Conservation (phyloP, 345 rosid genomes). For the Physaria fendleri region DNA sequence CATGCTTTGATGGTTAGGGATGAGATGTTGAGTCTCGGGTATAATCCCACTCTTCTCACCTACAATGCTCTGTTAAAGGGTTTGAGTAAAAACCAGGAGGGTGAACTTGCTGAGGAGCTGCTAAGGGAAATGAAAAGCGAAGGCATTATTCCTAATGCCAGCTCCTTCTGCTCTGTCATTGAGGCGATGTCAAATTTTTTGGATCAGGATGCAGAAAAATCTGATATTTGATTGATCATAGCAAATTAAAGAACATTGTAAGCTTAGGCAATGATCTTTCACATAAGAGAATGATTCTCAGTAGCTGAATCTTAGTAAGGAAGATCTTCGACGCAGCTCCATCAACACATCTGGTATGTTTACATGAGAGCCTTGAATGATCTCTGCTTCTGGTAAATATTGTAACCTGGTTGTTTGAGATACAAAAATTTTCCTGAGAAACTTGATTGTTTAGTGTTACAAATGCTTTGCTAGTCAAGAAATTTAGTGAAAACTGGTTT, state of each 20-base stretch:
- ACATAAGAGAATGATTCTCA: background rate
- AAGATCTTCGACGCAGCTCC: background rate
- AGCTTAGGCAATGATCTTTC: background rate
- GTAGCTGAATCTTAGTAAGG: background rate
- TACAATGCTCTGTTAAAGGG: conserved; percentile 84
- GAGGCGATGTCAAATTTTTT: conserved; percentile 47
- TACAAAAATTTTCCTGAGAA: background rate
- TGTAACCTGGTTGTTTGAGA: background rate
- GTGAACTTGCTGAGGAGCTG: conserved; percentile 61
- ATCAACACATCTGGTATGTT: background rate
- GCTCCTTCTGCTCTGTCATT: conserved; percentile 59
- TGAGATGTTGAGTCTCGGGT: conserved; percentile 84
- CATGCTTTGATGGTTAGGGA: conserved; percentile 71
- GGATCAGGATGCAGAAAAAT: background rate
- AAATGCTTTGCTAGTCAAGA: too few relatives aligned
- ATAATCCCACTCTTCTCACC: conserved; percentile 74
- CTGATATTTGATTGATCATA: conserved; percentile 9
- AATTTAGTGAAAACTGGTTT: too few relatives aligned
- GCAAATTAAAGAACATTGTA: background rate
- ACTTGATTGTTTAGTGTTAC: background rate
- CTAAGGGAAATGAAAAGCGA: conserved; percentile 76
- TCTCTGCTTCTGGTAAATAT: background rate
- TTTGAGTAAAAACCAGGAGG: conserved; percentile 65
- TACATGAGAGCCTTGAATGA: background rate
- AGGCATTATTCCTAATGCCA: conserved; percentile 79